These are phyloP conservation scores for Auriscalpium orientale DNA, from an alignment of 768 basidiomycete species.

Conservation along the genomic window DNA sequence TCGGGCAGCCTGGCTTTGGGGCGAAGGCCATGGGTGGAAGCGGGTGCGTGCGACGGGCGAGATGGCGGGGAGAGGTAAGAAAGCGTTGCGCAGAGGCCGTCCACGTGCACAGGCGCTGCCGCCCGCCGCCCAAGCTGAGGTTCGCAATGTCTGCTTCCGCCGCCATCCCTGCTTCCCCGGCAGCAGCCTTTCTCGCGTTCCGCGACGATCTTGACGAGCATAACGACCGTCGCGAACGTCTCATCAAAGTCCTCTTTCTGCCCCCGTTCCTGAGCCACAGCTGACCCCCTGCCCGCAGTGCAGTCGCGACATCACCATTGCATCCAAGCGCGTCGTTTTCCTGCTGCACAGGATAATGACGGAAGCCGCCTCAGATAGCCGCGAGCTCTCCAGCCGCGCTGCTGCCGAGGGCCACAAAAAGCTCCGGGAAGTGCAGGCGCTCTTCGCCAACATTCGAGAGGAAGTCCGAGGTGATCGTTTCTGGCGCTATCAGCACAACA, in stretches of 20 bases:
- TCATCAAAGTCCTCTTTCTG: conserved; percentile 67
- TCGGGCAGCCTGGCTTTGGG: conserved; percentile 63
- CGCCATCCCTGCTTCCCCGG: conserved; percentile 16
- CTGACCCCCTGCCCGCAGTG: conserved; percentile 33
- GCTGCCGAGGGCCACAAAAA: conserved; percentile 48
- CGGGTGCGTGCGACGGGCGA: not conserved
- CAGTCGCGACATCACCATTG: conserved; percentile 81
- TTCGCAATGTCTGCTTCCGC: conserved; percentile 2
- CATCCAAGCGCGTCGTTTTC: conserved; percentile 93
- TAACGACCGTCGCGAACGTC: conserved; percentile 81
- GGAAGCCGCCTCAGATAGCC: conserved; percentile 28
- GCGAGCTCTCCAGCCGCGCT: conserved; percentile 35
- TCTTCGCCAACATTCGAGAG: conserved; percentile 54
- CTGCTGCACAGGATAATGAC: conserved; percentile 71
- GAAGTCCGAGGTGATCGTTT: conserved; percentile 64
- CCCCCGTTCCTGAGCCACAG: not conserved
- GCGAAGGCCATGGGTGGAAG: conserved; percentile 40
- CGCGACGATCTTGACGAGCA: conserved; percentile 71
- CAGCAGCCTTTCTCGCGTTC: conserved; percentile 48
- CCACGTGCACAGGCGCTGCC: not conserved
- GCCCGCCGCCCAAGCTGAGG: conserved; percentile 1
- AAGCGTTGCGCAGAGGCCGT: not conserved
- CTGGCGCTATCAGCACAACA: conserved; percentile 69
- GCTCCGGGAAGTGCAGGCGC: conserved; percentile 53
- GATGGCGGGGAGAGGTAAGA: not conserved